Base-by-base conservation (phyloP, 2,329 filamentous ascomycete genomes). In the Mycosphaerella sp. region DNA sequence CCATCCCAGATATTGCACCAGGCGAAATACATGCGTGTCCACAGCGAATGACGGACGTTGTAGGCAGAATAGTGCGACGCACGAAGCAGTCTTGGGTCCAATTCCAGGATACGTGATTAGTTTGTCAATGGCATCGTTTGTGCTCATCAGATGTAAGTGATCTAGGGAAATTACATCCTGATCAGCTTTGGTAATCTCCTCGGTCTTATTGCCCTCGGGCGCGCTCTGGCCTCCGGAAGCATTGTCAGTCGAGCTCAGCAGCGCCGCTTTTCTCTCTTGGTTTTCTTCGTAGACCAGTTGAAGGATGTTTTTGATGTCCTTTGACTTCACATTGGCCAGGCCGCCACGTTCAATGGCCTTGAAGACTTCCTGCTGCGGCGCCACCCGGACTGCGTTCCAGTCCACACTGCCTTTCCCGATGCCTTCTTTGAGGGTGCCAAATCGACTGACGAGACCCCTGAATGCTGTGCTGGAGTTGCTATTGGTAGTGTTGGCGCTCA, bases 211-310 rank as follows among this genome's bases (percentile, higher is more conserved):
- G 2, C 71, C 68, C 10, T 71, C 69, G 2, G 71, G 71, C 39
- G 76, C 69, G 4, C 79, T 68, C 6, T 71, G 65, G 0, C 72
- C 72, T 2, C 73, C 68, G 3, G 71, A 64, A 1, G 66, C 64
- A 12, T 53, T 42, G 4, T 51, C 44, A 5, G 49, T 48, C 1
- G 66, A 64, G 12, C 71, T 71, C 41, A 72, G 71, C 17, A 82
- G 72, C 0, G 74, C 75, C 16, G 77, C 68, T 16, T 73, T 75
- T 9, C 80, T 76, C n/a, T 71, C 69, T 59, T 79, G 73, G 34
- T 87, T 88, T 59, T 88, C 82, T 40, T 81, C 72, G 62, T 85
- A 81, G 0, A 89, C 84, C 68, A 82, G 80, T 45, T 88, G 79
- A 7, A 94, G 73, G 32, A 88, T 88, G 13, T 71, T 69, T 65